phyloP scores from a whole-genome alignment of 352 stramenopile species.

The Globisporangium canariense region DNA sequence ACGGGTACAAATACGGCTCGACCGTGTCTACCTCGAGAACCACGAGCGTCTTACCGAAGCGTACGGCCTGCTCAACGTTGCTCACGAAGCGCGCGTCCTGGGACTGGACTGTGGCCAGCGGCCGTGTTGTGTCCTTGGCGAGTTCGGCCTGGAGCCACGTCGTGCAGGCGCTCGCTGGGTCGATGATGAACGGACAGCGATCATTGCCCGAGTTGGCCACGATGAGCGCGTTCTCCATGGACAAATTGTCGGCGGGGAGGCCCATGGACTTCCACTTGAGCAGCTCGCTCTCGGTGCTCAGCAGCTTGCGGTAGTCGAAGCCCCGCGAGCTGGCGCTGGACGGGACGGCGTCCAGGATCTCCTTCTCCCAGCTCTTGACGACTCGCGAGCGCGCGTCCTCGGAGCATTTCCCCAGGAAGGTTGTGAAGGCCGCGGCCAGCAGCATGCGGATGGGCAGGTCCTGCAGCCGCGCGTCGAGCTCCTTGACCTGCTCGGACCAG shows the following conservation, averaged over 20 bases:
- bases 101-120: conserved; percentile 84
- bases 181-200: conserved; percentile 93
- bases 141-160: conserved; percentile 90
- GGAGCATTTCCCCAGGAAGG: conserved; percentile 90
- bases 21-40: conserved; percentile 91
- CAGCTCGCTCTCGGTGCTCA: conserved; percentile 91
- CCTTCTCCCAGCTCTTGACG: conserved; percentile 76
- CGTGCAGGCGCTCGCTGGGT: conserved; percentile 87
- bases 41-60: conserved; percentile 95
- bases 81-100: conserved; percentile 89
- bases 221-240: conserved; percentile 93
- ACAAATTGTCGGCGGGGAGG: conserved; percentile 90
- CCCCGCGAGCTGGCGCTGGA: conserved; percentile 22
- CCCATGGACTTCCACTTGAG: conserved; percentile 93
- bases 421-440: conserved; percentile 90
- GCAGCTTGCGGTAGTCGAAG: conserved; percentile 86
- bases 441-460: conserved; percentile 90
- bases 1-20: conserved; percentile 91
- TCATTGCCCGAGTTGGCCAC: conserved; percentile 70
- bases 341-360: conserved; percentile 40
- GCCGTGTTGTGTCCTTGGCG: conserved; percentile 75
- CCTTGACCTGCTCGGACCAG: conserved; percentile 89
- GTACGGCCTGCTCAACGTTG: conserved; percentile 92
- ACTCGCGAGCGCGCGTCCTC: conserved; percentile 83
- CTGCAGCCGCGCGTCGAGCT: conserved; percentile 70